Base-by-base conservation (phyloP, 2,329 filamentous ascomycete genomes). In the Aspergillus phoenicis region DNA sequence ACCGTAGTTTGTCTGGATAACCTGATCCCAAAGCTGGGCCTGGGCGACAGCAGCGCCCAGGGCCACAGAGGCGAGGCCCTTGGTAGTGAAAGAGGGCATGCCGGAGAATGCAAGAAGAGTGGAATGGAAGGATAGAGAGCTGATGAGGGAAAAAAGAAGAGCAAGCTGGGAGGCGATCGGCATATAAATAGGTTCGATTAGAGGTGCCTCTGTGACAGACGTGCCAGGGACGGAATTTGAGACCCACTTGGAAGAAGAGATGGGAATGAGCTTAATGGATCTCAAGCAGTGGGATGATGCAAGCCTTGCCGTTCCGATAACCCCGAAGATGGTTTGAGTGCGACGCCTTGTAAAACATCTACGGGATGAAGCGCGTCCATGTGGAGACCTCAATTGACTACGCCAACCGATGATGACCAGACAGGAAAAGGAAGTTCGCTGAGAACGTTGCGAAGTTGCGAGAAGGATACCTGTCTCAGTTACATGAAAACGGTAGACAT, bases 21-120 rank as follows among this genome's bases (percentile, higher is more conserved):
- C 41, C 56, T 65, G 41, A 47, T 65, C 52, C 60, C 61, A 67
- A 20, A 67, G 66, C 33, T 68, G 65, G 13, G 63, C 66, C 15
- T 67, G 58, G 36, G 58, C 60, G 30, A 60, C 26, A 22, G 52
- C 20, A n/a, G 49, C 57, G 13, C 56, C 53, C n/a, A 64, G 36
- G 17, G 52, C 36, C 22, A 62, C n/a, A 2, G 49, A 48, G 20
- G 67, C 61, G 30, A 61, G 43, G 28, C 55, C 55, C 55, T 30
- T 57, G 55, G 47, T 36, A 1, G 15, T 3, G 20, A 57, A 13
- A 0, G 55, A 24, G 43, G 55, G 43, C 55, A 57, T 57, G 20
- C 39, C 43, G 45, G 15, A n/a, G 2, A 13, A 47, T 48, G 8
- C 66, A 7, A 17, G 5, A 5, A 8, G 28, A 24, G 5, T 28